Percentiles rank a stretch among this genome's conserved stretches.
phyloP scores from a whole-genome alignment of 148 eudicot species.

The Nyssa sinensis region DNA sequence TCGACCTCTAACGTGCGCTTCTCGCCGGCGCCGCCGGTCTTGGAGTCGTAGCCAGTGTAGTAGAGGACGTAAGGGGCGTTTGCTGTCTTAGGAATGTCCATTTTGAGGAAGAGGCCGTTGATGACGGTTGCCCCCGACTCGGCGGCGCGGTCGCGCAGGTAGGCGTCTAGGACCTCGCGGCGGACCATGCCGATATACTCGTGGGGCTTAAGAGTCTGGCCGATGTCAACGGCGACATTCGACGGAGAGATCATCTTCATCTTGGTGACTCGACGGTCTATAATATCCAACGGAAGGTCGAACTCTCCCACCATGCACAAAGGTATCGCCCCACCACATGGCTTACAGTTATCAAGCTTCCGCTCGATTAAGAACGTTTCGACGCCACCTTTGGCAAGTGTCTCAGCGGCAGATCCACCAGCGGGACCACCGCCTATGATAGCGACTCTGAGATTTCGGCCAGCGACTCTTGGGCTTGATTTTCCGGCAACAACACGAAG shows the following conservation, averaged over 20 bases:
- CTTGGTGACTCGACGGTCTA: constrained; percentile 82
- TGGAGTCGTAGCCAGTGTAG: constrained; percentile 73
- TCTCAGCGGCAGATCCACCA: constrained; percentile 88
- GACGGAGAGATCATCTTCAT: constrained; percentile 99
- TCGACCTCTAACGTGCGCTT: constrained; percentile 68
- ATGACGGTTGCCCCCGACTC: constrained; percentile 68
- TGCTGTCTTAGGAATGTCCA: constrained; percentile 55
- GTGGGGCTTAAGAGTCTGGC: constrained; percentile 78
- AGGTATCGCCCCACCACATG: constrained; percentile 97
- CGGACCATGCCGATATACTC: constrained; percentile 99
- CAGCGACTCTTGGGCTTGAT: constrained; percentile 66
- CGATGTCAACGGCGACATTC: constrained; percentile 93
- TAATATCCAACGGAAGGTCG: constrained; percentile 89
- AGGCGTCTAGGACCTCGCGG: constrained; percentile 80
- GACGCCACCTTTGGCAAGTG: constrained; percentile 82
- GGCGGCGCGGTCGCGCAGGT: constrained; percentile 77
- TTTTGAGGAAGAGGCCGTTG: constrained; percentile 82
- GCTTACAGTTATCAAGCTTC: constrained; percentile 88
- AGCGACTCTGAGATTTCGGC: constrained; percentile 83
- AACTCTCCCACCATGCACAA: constrained; percentile 96
- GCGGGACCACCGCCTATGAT: constrained; percentile 97
- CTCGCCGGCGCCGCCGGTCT: constrained; percentile 68
- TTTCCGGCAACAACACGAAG: constrained; percentile 36
- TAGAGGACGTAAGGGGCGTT: constrained; percentile 61
- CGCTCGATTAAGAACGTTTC: constrained; percentile 81